Percentiles rank a stretch among this genome's conserved stretches.
Conservation (phyloP, 495 filamentous ascomycete genomes). For the Peziza echinospora region DNA sequence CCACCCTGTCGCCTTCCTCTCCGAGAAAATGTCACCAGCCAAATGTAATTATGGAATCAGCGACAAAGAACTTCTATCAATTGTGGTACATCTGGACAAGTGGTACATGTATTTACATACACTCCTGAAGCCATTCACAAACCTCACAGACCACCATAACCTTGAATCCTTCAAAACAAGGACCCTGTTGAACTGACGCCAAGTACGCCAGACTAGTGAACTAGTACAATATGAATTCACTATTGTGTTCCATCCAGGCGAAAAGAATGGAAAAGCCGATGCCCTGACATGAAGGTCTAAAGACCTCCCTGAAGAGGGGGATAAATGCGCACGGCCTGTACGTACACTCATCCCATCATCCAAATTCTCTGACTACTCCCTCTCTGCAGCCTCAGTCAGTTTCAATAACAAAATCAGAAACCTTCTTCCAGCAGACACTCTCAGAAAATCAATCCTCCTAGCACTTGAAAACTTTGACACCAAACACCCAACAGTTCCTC, state of each 20-base stretch:
- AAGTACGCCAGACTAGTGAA: background rate
- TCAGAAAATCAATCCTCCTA: background rate
- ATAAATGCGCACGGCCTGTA: background rate
- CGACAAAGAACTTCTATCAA: conserved; percentile 5
- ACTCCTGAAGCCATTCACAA: no score
- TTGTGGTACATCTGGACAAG: no score
- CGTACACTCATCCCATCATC: background rate
- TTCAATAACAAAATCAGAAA: background rate
- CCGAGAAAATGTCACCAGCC: conserved; percentile 4
- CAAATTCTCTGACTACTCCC: background rate
- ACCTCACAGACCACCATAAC: no score
- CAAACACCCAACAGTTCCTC: background rate
- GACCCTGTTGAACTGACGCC: no score
- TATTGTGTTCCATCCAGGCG: no score
- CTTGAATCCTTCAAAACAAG: no score
- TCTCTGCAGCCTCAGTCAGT: background rate
- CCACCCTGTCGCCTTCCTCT: conserved; percentile 5
- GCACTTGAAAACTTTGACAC: background rate
- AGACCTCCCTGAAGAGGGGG: conserved; percentile 1
- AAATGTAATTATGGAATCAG: conserved; percentile 5
- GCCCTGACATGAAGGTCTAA: no score
- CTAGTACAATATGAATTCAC: no score
- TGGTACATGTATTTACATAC: no score
- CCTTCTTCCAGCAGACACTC: background rate
- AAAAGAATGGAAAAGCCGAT: no score